phyloP scores from a whole-genome alignment of 164 flowering plant species.

The Berberis thunbergii region DNA sequence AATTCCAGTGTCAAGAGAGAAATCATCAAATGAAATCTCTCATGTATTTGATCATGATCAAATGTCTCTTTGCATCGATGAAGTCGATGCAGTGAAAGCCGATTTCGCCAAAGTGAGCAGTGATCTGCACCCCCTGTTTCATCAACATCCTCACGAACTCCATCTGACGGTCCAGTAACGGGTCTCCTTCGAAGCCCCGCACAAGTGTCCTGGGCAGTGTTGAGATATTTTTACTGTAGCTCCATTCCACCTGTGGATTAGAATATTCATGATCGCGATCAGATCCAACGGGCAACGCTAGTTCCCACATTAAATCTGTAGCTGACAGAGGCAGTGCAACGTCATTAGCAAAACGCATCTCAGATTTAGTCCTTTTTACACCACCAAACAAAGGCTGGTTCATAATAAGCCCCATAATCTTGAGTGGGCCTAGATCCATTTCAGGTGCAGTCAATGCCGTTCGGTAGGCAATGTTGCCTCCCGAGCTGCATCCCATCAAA shows the following conservation, averaged over 20 bases:
- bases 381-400: constrained; percentile 34
- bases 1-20: no score
- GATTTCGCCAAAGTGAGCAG: constrained; percentile 32
- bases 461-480: constrained; percentile 27
- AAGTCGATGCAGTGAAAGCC: constrained; percentile 45
- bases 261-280: constrained; percentile 22
- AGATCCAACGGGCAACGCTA: constrained; percentile 27
- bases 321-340: constrained; percentile 17
- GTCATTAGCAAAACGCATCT: constrained; percentile 18
- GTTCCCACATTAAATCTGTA: constrained; percentile 27
- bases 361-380: constrained; percentile 16
- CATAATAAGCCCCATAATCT: constrained; percentile 20
- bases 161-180: constrained; percentile 8
- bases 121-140: constrained; percentile 4
- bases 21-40: constrained; percentile 31
- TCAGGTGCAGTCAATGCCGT: constrained; percentile 11
- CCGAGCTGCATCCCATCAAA: constrained; percentile 22
- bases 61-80: constrained; percentile 30
- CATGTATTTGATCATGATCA: constrained; percentile 19
- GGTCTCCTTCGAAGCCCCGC: constrained; percentile 12
- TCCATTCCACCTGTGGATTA: constrained; percentile 6
- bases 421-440: constrained; percentile 12
- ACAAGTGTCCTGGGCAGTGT: constrained; percentile 8
- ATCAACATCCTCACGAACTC: constrained; percentile 8
- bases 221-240: constrained; percentile 1